phyloP scores from a whole-genome alignment of 345 rosid species.

The Hibiscus tridactylites region DNA sequence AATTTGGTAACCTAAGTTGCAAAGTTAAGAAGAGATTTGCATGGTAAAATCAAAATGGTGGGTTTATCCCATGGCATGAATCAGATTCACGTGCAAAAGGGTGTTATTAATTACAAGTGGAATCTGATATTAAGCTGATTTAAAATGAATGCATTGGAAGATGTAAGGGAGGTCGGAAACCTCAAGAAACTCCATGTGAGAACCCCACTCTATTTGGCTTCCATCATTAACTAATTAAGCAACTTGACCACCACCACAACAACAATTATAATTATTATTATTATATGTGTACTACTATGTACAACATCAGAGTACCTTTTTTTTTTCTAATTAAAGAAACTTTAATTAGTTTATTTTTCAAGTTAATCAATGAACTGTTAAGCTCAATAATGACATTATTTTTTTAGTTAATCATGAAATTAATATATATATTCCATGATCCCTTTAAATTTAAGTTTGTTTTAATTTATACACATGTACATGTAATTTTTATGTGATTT shows the following conservation, averaged over 20 bases:
- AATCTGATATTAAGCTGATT: background rate
- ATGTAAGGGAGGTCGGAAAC: slow-evolving; percentile 20
- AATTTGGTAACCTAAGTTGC: too few species aligned
- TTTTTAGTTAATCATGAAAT: too few species aligned
- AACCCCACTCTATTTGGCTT: background rate
- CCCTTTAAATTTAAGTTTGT: too few species aligned
- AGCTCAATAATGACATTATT: too few species aligned
- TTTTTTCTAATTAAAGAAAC: slow-evolving; percentile 1
- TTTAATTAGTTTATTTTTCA: background rate
- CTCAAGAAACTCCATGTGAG: slow-evolving; percentile 26
- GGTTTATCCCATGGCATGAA: background rate
- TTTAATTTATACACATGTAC: too few species aligned
- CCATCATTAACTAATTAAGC: background rate
- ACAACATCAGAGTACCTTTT: background rate
- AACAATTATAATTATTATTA: background rate
- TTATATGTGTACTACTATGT: background rate
- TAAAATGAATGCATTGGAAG: background rate
- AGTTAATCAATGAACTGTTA: too few species aligned
- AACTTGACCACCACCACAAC: slow-evolving; percentile 4
- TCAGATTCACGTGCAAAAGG: background rate
- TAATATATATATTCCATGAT: too few species aligned
- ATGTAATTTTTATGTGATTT: too few species aligned
- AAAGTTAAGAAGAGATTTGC: too few species aligned
- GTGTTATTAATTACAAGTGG: slow-evolving; percentile 16
- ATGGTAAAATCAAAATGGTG: too few species aligned